Base-by-base conservation (phyloP, 371 early-diverging fungal species). In the Syncephalastrum racemosum region DNA sequence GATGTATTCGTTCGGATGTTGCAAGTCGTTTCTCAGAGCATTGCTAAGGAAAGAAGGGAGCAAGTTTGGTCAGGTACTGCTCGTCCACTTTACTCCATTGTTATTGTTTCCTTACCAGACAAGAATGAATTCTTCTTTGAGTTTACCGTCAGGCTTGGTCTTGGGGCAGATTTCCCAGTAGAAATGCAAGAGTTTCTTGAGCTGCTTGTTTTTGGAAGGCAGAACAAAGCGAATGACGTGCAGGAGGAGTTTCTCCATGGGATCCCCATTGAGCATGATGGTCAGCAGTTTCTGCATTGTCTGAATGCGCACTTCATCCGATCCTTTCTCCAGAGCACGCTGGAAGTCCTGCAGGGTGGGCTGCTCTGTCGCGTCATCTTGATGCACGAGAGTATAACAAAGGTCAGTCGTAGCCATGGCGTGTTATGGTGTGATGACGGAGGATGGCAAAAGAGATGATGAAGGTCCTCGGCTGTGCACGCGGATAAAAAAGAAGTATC, bases 1-100 rank as follows among this genome's bases (percentile, higher is more conserved):
- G 59, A 99, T 93, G 70, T 91, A 99, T 81, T 99, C 99, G 77
- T 99, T 99, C 22, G 99, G 98, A 76, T 95, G 95, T 71, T 92
- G 93, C 41, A 99, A 79, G 76, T 99, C 99, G 65, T 95, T 98
- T 71, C 94, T 80, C 51, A 99, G 82, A 50, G 97, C 94, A 70
- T 99, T 99, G 75, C 92, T 91, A 70, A 15, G 40, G n/a, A 50
- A 25, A 16, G 16, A 22, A 31, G 4, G 45, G 61, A 19, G n/a
- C 16, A 13, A 15, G 46, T 27, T 20, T 15, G 4, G 23, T 6
- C 31, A 15, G 20, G 18, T 45, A 20, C 23, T 16, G 10, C 46
- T n/a, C 20, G 4, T 36, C 22, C 46, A 27, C 13, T 13, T n/a
- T 19, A 50, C 42, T 22, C 22, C 12, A 15, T 18, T 24, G 14